phyloP scores from a whole-genome alignment of 306 rosid species.

The Carpinus viminea region DNA sequence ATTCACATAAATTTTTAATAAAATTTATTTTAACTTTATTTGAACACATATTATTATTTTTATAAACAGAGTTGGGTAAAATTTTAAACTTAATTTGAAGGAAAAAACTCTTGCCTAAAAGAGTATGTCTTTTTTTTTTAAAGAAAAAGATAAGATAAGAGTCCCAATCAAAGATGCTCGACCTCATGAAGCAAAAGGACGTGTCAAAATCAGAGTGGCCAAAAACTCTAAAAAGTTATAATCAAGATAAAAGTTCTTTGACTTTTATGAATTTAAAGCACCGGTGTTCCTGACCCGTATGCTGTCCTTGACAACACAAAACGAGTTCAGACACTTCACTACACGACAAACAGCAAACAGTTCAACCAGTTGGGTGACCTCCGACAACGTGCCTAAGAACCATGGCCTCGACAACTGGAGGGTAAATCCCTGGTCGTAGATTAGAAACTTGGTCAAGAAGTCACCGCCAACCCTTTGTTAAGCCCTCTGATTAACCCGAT shows the following conservation, averaged over 20 bases:
- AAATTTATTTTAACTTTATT: too few species aligned
- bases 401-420: constrained; percentile 30
- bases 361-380: constrained; percentile 13
- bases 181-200: constrained; percentile 14
- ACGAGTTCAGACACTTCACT: constrained; percentile 27
- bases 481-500: constrained; percentile 15
- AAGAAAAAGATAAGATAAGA: not conserved
- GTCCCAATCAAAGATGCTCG: constrained; percentile 18
- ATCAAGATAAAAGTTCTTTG: constrained; percentile 34
- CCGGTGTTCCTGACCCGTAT: not conserved
- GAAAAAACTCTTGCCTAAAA: too few species aligned
- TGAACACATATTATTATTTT: too few species aligned
- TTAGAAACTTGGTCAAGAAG: constrained; percentile 39
- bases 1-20: too few species aligned
- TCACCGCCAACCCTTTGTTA: constrained; percentile 2
- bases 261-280: constrained; percentile 28
- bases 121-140: too few species aligned
- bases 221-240: constrained; percentile 16
- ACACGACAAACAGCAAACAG: constrained; percentile 46
- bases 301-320: constrained; percentile 21
- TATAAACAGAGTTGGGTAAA: too few species aligned
- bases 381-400: constrained; percentile 27
- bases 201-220: constrained; percentile 35
- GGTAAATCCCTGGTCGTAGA: not conserved
- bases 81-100: too few species aligned